Evolutionary conservation across 768 basidiomycete species (phyloP).

Genomic region (Amanita exitialis): DNA sequence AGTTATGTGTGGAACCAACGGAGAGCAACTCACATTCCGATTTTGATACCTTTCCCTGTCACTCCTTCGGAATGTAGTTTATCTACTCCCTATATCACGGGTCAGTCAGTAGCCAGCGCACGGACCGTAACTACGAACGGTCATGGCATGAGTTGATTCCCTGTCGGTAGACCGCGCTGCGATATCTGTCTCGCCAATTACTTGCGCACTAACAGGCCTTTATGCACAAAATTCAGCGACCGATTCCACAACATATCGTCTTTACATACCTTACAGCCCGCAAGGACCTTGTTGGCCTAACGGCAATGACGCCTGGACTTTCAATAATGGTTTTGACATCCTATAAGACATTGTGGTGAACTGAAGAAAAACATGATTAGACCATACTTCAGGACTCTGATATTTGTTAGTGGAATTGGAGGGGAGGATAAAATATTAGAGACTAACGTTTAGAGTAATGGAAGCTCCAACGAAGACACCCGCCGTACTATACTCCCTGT

Average conservation of each 20-base stretch:
- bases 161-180: constrained; percentile 33
- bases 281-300: constrained; percentile 42
- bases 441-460: constrained; percentile 34
- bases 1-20: background rate
- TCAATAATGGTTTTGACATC: constrained; percentile 34
- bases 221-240: background rate
- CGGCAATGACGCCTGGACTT: constrained; percentile 43
- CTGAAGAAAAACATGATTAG: background rate
- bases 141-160: constrained; percentile 43
- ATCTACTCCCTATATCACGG: constrained; percentile 40
- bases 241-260: background rate
- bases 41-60: constrained; percentile 53
- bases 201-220: constrained; percentile 35
- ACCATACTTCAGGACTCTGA: constrained; percentile 18
- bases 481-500: constrained; percentile 39
- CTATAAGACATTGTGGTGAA: constrained; percentile 16
- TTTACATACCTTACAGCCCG: constrained; percentile 29
- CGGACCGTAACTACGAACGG: constrained; percentile 22
- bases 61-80: constrained; percentile 54
- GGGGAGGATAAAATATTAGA: background rate
- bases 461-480: constrained; percentile 53
- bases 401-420: background rate
- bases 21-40: constrained; percentile 41
- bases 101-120: background rate
- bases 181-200: constrained; percentile 30